These are phyloP conservation scores for Rhodocollybia butyracea DNA, from an alignment of 768 basidiomycete genomes.

Conservation along the genomic window DNA sequence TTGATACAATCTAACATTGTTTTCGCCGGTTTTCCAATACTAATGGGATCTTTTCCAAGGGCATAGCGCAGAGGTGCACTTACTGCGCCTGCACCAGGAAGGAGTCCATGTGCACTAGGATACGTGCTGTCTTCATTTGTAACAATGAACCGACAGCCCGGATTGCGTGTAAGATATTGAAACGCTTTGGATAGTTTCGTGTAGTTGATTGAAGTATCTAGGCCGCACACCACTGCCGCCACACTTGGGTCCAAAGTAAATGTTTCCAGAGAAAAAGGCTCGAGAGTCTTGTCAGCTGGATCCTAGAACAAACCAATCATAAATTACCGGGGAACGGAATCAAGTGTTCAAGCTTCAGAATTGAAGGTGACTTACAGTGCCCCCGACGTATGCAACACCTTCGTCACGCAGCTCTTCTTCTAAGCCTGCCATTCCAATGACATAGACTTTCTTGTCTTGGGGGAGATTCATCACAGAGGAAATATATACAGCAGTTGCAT, in stretches of 20 bases:
- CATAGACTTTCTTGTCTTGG: slow-evolving; percentile 91
- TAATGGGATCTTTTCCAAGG: slow-evolving; percentile 64
- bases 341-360: neutral
- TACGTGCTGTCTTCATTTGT: slow-evolving; percentile 95
- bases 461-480: slow-evolving; percentile 88
- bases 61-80: slow-evolving; percentile 80
- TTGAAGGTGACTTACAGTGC: slow-evolving; percentile 62
- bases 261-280: slow-evolving; percentile 43
- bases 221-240: slow-evolving; percentile 92
- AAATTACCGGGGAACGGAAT: neutral
- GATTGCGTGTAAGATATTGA: slow-evolving; percentile 81
- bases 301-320: slow-evolving; percentile 46
- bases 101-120: slow-evolving; percentile 63
- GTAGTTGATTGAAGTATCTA: slow-evolving; percentile 87
- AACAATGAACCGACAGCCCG: slow-evolving; percentile 78
- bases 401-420: slow-evolving; percentile 93
- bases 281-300: slow-evolving; percentile 76
- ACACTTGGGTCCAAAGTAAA: slow-evolving; percentile 78
- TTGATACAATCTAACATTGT: slow-evolving; percentile 94
- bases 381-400: slow-evolving; percentile 77
- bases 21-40: slow-evolving; percentile 87
- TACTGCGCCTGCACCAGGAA: slow-evolving; percentile 85
- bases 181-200: slow-evolving; percentile 93
- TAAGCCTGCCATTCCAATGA: slow-evolving; percentile 87
- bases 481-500: slow-evolving; percentile 78